These are phyloP conservation scores for Fusarium redolens DNA, from an alignment of 2,329 filamentous ascomycete genomes.

Conservation along the genomic window DNA sequence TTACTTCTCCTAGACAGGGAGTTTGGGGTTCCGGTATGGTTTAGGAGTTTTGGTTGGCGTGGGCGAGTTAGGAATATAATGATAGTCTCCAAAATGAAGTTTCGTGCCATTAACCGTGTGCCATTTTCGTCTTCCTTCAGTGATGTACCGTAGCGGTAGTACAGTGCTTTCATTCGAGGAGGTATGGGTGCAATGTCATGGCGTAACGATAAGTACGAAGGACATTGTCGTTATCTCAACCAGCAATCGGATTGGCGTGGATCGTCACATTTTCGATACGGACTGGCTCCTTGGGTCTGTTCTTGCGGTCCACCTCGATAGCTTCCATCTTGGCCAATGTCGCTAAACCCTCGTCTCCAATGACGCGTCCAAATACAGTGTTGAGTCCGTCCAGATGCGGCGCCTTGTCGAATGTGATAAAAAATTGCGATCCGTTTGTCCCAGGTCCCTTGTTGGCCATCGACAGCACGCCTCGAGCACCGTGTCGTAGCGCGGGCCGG, in stretches of 20 bases:
- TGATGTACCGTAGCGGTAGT: not conserved
- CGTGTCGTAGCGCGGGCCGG: constrained; percentile 74
- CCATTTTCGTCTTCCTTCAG: not conserved
- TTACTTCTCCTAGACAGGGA: not conserved
- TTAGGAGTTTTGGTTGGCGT: not conserved
- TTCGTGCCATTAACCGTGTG: not conserved
- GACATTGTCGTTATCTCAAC: constrained; percentile 49
- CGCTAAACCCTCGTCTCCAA: constrained; percentile 71
- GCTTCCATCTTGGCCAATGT: constrained; percentile 79
- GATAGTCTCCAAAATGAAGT: not conserved
- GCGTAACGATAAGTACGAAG: not conserved
- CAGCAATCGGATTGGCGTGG: constrained; percentile 83
- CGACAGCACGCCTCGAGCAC: constrained; percentile 75
- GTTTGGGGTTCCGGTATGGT: not conserved
- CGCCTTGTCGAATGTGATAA: constrained; percentile 80
- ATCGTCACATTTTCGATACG: constrained; percentile 77
- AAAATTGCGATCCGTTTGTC: constrained; percentile 85
- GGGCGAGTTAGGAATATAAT: not conserved
- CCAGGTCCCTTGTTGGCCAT: constrained; percentile 83
- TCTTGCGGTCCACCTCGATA: constrained; percentile 81
- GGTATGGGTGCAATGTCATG: not conserved
- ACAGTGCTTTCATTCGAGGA: constrained; percentile 1
- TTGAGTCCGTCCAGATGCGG: constrained; percentile 86
- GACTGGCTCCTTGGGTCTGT: constrained; percentile 73
- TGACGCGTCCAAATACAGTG: constrained; percentile 82